Conservation (phyloP, 805 yeast species). For the Barnettozyma populi region DNA sequence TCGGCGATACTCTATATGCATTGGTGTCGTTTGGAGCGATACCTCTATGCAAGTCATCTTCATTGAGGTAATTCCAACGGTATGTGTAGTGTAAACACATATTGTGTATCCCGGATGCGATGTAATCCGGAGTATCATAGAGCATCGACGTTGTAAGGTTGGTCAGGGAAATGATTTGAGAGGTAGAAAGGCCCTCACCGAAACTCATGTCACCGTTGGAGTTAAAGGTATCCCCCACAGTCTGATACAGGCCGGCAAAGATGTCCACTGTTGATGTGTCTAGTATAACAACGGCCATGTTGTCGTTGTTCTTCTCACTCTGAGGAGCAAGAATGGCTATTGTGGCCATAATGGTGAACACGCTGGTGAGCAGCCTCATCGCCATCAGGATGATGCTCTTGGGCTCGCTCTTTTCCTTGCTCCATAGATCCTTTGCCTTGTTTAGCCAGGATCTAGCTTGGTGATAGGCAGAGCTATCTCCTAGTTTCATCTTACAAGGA, state of each 20-base stretch:
- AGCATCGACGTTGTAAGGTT: conserved; percentile 25
- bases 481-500: not conserved
- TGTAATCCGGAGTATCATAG: conserved; percentile 12
- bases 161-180: conserved; percentile 13
- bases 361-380: conserved; percentile 3
- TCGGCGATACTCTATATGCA: conserved; percentile 4
- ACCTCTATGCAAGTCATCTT: not conserved
- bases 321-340: conserved; percentile 14
- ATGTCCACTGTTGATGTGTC: conserved; percentile 50
- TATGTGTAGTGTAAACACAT: conserved; percentile 11
- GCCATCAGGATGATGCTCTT: not conserved
- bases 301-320: not conserved
- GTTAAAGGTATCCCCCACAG: conserved; percentile 33
- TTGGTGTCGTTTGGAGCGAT: not conserved
- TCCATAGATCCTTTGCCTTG: not conserved
- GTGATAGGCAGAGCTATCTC: not conserved
- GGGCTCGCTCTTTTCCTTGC: not conserved
- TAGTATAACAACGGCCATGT: conserved; percentile 27
- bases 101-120: conserved; percentile 5
- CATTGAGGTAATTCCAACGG: conserved; percentile 4
- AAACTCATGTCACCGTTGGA: conserved; percentile 19
- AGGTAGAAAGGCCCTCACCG: conserved; percentile 20
- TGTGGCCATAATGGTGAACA: conserved; percentile 6
- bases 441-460: not conserved
- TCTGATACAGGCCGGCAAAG: conserved; percentile 45